phyloP scores from a whole-genome alignment of 805 yeast species.

The Candida namnaoensis region DNA sequence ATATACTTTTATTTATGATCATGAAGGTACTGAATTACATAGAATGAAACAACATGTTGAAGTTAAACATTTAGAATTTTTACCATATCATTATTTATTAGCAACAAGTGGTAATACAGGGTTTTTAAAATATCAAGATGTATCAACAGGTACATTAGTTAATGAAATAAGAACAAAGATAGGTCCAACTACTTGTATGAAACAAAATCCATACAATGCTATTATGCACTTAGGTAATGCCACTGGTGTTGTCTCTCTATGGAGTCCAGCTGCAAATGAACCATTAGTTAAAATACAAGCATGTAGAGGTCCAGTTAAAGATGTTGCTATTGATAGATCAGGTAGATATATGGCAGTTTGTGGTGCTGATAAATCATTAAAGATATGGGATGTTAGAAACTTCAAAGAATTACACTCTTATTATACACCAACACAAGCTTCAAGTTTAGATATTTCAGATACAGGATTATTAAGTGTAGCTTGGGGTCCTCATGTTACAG shows the following conservation, averaged over 20 bases:
- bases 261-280: slow-evolving; percentile 86
- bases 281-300: slow-evolving; percentile 79
- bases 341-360: slow-evolving; percentile 93
- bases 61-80: slow-evolving; percentile 70
- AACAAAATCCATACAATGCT: slow-evolving; percentile 94
- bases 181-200: slow-evolving; percentile 85
- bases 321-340: slow-evolving; percentile 80
- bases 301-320: slow-evolving; percentile 81
- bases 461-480: slow-evolving; percentile 82
- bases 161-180: slow-evolving; percentile 78
- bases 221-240: slow-evolving; percentile 89
- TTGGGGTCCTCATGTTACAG: slow-evolving; percentile 91
- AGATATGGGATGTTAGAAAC: slow-evolving; percentile 90
- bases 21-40: slow-evolving; percentile 86
- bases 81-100: slow-evolving; percentile 87
- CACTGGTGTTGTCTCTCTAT: slow-evolving; percentile 85
- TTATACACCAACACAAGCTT: slow-evolving; percentile 78
- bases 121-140: slow-evolving; percentile 86
- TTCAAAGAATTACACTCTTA: slow-evolving; percentile 61
- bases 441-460: slow-evolving; percentile 74
- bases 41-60: slow-evolving; percentile 86
- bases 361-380: slow-evolving; percentile 77
- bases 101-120: slow-evolving; percentile 89
- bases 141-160: slow-evolving; percentile 83
- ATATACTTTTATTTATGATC: slow-evolving; percentile 87